These are phyloP conservation scores for Pleurozium schreberi DNA, from an alignment of 225 moss, liverwort and hornwort species.

Conservation along the genomic window DNA sequence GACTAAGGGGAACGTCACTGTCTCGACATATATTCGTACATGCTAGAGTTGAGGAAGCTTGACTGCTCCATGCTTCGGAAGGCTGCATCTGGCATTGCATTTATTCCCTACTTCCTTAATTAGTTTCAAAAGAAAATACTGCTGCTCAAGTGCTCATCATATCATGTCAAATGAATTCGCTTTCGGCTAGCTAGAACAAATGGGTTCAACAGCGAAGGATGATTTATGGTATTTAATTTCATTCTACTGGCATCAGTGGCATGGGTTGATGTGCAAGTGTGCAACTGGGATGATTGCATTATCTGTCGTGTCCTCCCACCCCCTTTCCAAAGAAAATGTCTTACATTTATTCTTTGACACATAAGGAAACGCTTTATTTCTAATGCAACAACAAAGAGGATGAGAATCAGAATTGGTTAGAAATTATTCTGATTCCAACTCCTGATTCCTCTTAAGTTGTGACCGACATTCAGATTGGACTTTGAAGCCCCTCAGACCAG, in stretches of 20 bases:
- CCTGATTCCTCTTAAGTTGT: not conserved
- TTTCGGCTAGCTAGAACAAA: not conserved
- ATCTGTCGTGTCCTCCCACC: not conserved
- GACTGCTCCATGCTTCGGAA: not conserved
- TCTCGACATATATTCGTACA: not conserved
- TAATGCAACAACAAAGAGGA: not conserved
- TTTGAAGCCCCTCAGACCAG: not conserved
- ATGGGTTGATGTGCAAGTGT: not conserved
- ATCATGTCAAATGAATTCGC: not conserved
- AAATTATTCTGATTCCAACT: not conserved
- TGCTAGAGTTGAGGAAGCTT: not conserved
- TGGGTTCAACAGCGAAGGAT: not conserved
- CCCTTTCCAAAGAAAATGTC: not conserved
- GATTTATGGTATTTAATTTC: not conserved
- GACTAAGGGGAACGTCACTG: not conserved
- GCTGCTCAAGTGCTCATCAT: not conserved
- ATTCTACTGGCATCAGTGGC: not conserved
- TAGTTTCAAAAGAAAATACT: not conserved
- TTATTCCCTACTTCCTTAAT: not conserved
- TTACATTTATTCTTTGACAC: not conserved
- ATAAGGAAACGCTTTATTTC: not conserved
- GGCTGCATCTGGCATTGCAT: not conserved
- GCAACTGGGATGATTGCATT: not conserved
- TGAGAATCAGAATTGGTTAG: not conserved
- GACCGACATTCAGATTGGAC: not conserved